Base-by-base conservation (phyloP, 495 filamentous ascomycete genomes). In the Podospora pseudoanserina region DNA sequence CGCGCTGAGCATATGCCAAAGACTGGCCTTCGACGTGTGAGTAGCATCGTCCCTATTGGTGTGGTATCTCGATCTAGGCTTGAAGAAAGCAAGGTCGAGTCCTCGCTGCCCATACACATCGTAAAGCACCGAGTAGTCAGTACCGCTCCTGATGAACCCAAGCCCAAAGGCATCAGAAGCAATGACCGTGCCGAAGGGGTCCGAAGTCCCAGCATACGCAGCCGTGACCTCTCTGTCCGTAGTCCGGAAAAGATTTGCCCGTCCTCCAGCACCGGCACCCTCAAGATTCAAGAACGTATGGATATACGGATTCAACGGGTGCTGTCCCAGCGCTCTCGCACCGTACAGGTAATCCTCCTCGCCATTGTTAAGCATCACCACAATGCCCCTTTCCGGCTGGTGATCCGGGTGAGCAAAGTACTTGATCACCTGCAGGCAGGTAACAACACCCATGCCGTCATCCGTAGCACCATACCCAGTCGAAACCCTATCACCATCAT, bases 281-380 rank as follows among this genome's bases (percentile, higher is more conserved):
- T 99, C 95, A 44, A 99, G 85, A 71, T 99, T 99, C 32, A 98
- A 78, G 76, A 99, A 98, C 0, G 91, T 91, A 73, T 93, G 89
- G 34, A 89, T 83, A 71, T 93, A 90, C 27, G 83, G 85, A 1
- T 89, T 85, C 67, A 97, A 82, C 7, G 94, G 94, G 73, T 93
- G 91, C 63, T 91, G 87, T 30, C 90, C 86, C 68, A 93, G 96
- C n/a, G 89, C 93, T 68, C 90, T 86, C 54, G 95, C 93, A 4
- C 95, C 95, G 74, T 95, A 94, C 58, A 99, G 82, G 65, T 86
- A 95, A 75, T 98, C 93, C 79, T 99, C 95, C 79, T 99, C 95
- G 63, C 92, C 94, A 73, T 98, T 97, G 80, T 99, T 99, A 69
- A 99, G 83, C 56, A 99, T 81, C 28, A 90, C 87, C 26, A 99